Base-by-base conservation (phyloP, 2,329 filamentous ascomycete species). In the Aspergillus thermomutatus region DNA sequence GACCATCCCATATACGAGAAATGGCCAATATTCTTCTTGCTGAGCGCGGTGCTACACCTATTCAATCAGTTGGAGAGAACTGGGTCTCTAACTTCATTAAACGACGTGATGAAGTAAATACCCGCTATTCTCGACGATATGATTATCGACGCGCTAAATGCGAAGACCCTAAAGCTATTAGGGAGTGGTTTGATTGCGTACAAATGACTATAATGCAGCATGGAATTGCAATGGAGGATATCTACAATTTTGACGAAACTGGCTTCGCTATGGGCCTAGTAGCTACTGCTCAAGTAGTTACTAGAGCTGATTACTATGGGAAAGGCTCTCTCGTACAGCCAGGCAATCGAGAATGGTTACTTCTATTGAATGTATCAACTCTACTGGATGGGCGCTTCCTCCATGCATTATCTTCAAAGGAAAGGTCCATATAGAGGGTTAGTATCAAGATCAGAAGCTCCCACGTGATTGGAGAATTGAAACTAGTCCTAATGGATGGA, bases 211-310 rank as follows among this genome's bases (percentile, higher is more conserved):
- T 56, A 37, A 9, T 25, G 14, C 54, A 56, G 37, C 53, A 62
- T 51, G 40, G 50, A 40, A 59, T 62, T 43, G 11, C 41, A 31
- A 52, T 58, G 49, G 17, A 49, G 43, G 58, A 60, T 55, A 54
- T 62, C 49, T 64, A 59, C 53, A 62, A 62, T 49, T 59, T 62
- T 27, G 54, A 62, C 31, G 47, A 62, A 45, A 61, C 47, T 23
- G 50, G 58, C 26, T 64, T 62, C 49, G 21, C 34, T 28, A 63
- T 60, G 50, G 54, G 57, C 9, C 26, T 59, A 10, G 49, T 59
- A 19, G 46, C 50, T 48, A 58, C 49, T 43, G 26, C 41, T 21
- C 57, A 53, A 27, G 56, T 54, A 11, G 23, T 54, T 28, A 54
- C 37, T 31, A 11, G 37, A 43, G 50, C 23, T 43, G 25, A n/a